Evolutionary conservation across 805 yeast genomes (phyloP), one percentile per base, ranked within the genome.

Genomic region (Candida xiaguanensis): DNA sequence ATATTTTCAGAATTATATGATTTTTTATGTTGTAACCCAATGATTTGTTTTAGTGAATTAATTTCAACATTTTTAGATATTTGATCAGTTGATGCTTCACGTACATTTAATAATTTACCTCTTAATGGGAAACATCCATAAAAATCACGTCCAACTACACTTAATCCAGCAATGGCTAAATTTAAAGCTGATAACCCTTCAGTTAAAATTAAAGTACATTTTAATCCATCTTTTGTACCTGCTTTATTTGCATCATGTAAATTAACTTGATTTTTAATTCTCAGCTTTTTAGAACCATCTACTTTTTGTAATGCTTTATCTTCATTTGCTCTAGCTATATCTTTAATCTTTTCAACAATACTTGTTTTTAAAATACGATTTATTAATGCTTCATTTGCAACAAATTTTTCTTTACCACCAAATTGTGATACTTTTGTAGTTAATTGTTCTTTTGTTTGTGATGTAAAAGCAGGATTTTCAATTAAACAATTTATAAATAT

Each of bases 141-240:
- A 50, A 77, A 79, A 59, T 93, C 96, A 62, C 98, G 77, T 18
- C 99, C 99, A 31, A 93, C 95, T 20, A 91, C 96, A 0, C 95
- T 83, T 25, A 93, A 70, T 20, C 99, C 99, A 2, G 95, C 85
- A 11, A 87, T 93, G 1, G 99, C 99, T 44, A 87, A 71, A 2
- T 95, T 77, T 68, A 78, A 72, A 49, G 99, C 99, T 46, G 99
- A 93, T 55, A 90, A 96, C 56, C 99, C 99, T 67, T 93, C 99
- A 2, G 99, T 93, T 42, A 93, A 64, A 54, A 93, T 87, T 52
- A 93, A 70, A 1, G 98, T 91, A 70, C 98, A 90, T 60, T 87
- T 85, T 52, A 82, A 74, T 19, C 97, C 95, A 15, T 90, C 96
- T 45, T 73, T 78, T 0, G 98, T 91, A 44, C 99, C 99, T 0